Conservation (phyloP, 1,284 basidiomycete species). For the Kwoniella shivajii region DNA sequence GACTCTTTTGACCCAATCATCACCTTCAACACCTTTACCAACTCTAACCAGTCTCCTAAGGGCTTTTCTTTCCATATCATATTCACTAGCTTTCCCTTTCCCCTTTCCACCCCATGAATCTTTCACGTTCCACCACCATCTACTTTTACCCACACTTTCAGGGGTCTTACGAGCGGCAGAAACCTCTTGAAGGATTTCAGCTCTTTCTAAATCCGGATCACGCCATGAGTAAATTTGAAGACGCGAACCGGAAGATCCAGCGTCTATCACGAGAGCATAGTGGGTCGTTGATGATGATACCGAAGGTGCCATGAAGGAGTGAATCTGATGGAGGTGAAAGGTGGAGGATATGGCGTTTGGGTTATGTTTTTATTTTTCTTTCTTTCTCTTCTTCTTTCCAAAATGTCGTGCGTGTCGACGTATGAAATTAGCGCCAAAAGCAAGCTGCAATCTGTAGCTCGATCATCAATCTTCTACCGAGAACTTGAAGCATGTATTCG, state of each 20-base stretch:
- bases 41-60: slow-evolving; percentile 70
- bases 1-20: slow-evolving; percentile 86
- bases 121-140: slow-evolving; percentile 48
- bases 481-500: too few species aligned
- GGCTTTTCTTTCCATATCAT: slow-evolving; percentile 44
- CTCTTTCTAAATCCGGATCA: slow-evolving; percentile 66
- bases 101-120: slow-evolving; percentile 34
- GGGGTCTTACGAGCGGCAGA: slow-evolving; percentile 17
- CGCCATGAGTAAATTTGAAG: slow-evolving; percentile 97
- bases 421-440: too few species aligned
- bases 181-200: slow-evolving; percentile 50
- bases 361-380: background rate
- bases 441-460: background rate
- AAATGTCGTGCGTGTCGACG: too few species aligned
- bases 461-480: background rate
- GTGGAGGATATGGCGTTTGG: background rate
- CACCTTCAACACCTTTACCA: slow-evolving; percentile 83
- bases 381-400: too few species aligned
- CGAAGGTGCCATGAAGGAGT: slow-evolving; percentile 45
- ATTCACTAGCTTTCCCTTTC: slow-evolving; percentile 42
- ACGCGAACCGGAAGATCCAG: slow-evolving; percentile 93
- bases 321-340: background rate
- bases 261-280: slow-evolving; percentile 96
- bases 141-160: slow-evolving; percentile 7
- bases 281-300: slow-evolving; percentile 63